phyloP scores from a whole-genome alignment of 345 rosid genomes.

The Pistacia atlantica region DNA sequence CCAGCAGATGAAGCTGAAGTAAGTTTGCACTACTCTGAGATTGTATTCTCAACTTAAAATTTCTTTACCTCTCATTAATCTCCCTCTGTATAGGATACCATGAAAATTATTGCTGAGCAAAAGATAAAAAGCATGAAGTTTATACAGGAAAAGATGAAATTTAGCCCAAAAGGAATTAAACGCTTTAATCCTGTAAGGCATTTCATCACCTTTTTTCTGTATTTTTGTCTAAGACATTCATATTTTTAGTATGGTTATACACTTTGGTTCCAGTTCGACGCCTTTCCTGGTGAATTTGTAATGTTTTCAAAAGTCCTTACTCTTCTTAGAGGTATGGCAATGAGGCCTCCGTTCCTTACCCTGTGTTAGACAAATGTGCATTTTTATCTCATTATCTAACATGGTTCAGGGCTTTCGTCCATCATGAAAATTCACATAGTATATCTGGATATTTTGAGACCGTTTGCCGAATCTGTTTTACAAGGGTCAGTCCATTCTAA shows the following conservation, averaged over 20 bases:
- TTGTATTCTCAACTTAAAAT: constrained; percentile 22
- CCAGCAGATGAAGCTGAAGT: constrained; percentile 83
- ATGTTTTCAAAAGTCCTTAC: constrained; percentile 87
- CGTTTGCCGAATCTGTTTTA: constrained; percentile 91
- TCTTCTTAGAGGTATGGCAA: constrained; percentile 83
- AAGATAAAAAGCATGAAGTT: constrained; percentile 78
- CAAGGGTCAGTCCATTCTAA: constrained; percentile 62
- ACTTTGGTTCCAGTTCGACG: constrained; percentile 69
- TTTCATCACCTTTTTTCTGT: constrained; percentile 8
- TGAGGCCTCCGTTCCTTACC: constrained; percentile 13
- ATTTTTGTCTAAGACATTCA: constrained; percentile 12
- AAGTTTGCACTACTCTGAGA: constrained; percentile 27
- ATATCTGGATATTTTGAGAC: constrained; percentile 93
- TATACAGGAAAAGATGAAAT: constrained; percentile 91
- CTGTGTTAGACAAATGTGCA: constrained; percentile 14
- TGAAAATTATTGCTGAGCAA: constrained; percentile 69
- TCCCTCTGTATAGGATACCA: constrained; percentile 56
- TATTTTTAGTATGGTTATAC: constrained; percentile 9
- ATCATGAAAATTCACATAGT: constrained; percentile 75
- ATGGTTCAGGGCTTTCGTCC: constrained; percentile 76
- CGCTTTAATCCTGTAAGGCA: constrained; percentile 87
- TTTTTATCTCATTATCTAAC: constrained; percentile 9
- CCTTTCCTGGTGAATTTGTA: constrained; percentile 97
- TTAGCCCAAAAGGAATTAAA: constrained; percentile 26
- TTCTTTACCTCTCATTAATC: constrained; percentile 11